Conservation (phyloP, 2,329 filamentous ascomycete species). For the Lojkania enalia region DNA sequence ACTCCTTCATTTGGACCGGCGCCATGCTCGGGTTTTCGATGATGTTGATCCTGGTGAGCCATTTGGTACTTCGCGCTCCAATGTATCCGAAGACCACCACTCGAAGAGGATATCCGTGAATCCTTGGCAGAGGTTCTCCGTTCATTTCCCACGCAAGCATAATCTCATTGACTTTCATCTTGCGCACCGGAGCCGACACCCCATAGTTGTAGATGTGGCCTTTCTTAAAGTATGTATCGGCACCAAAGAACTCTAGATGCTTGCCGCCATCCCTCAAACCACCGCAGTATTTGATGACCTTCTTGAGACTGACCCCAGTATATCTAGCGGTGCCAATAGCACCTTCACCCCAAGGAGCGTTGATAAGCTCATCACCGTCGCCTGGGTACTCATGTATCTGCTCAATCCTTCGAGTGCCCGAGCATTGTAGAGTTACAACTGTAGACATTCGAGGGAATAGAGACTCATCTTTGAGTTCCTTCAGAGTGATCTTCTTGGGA, state of each 20-base stretch:
- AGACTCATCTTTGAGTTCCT: slow-evolving; percentile 63
- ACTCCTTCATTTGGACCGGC: slow-evolving; percentile 46
- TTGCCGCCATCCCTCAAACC: slow-evolving; percentile 59
- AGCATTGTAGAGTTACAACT: slow-evolving; percentile 67
- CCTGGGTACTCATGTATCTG: slow-evolving; percentile 68
- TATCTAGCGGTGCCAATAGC: slow-evolving; percentile 69
- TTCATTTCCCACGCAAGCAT: slow-evolving; percentile 75
- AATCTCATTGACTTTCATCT: slow-evolving; percentile 69
- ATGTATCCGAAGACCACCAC: slow-evolving; percentile 68
- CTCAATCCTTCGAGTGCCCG: slow-evolving; percentile 69
- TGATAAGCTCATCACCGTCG: slow-evolving; percentile 64
- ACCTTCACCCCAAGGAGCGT: slow-evolving; percentile 52
- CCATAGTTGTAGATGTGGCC: slow-evolving; percentile 67
- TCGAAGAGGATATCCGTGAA: slow-evolving; percentile 68
- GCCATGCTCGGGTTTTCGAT: slow-evolving; percentile 60
- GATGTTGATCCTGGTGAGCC: slow-evolving; percentile 65
- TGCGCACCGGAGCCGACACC: slow-evolving; percentile 67
- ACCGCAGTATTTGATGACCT: slow-evolving; percentile 70
- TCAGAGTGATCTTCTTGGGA: slow-evolving; percentile 60
- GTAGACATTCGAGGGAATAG: slow-evolving; percentile 64
- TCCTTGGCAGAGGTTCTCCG: slow-evolving; percentile 63
- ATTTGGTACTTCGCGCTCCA: slow-evolving; percentile 65
- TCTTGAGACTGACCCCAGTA: slow-evolving; percentile 67
- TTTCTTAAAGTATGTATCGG: slow-evolving; percentile 74
- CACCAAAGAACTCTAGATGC: slow-evolving; percentile 70